A percentile compares a stretch with the other conserved stretches of the same genome.
These are phyloP conservation scores for Globisporangium megalacanthum DNA, from an alignment of 352 stramenopile species.

Conservation along the genomic window DNA sequence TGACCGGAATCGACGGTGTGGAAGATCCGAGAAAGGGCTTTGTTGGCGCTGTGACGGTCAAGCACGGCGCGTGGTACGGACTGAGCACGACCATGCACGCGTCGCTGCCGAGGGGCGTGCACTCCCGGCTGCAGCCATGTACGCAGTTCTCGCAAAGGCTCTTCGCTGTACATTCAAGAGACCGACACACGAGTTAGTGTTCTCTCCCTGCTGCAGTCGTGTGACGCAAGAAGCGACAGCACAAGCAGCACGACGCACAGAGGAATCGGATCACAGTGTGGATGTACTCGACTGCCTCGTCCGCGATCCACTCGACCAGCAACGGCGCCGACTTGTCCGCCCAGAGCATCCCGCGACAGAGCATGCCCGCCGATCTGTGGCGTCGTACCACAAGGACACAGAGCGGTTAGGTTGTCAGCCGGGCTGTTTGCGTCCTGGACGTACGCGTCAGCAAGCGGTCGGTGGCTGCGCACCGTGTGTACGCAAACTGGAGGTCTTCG, in stretches of 20 bases:
- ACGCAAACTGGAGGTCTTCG: slow-evolving; percentile 50
- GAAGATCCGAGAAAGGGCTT: slow-evolving; percentile 54
- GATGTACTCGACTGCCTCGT: slow-evolving; percentile 29
- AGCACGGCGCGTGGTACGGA: slow-evolving; percentile 73
- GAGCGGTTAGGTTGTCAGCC: background rate
- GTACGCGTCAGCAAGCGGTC: background rate
- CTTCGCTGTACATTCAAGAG: slow-evolving; percentile 26
- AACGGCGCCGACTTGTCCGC: slow-evolving; percentile 31
- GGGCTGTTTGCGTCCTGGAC: background rate
- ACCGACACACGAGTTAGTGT: background rate
- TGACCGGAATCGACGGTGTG: slow-evolving; percentile 38
- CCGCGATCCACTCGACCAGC: slow-evolving; percentile 33
- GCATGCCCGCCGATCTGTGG: slow-evolving; percentile 39
- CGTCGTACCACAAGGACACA: background rate
- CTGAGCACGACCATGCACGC: slow-evolving; percentile 59
- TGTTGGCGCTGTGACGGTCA: slow-evolving; percentile 49
- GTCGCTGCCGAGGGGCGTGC: slow-evolving; percentile 23
- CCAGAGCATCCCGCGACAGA: slow-evolving; percentile 49
- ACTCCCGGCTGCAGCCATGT: slow-evolving; percentile 53
- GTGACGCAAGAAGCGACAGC: background rate
- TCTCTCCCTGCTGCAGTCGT: background rate
- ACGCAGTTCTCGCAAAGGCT: slow-evolving; percentile 72
- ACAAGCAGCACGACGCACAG: slow-evolving; percentile 21
- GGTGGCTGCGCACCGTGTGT: slow-evolving; percentile 22
- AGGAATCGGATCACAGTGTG: slow-evolving; percentile 42